Evolutionary conservation across 768 basidiomycete species (phyloP).

Genomic region (Boletus sensibilis): DNA sequence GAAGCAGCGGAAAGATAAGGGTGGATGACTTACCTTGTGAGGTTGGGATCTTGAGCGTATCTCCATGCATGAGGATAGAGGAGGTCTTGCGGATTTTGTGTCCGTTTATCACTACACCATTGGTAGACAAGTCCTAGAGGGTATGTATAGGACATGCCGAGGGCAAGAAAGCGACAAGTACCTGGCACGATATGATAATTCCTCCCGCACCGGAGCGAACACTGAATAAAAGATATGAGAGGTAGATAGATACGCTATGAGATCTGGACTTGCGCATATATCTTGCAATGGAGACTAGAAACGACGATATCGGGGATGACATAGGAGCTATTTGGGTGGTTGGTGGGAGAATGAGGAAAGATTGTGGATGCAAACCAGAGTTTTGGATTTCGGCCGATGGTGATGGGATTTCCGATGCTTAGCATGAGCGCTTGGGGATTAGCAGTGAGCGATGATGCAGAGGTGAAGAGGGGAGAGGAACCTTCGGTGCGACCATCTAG

Average conservation of each 20-base stretch:
- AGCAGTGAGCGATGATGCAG: background rate
- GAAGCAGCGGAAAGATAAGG: background rate
- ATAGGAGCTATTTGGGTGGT: conserved; percentile 46
- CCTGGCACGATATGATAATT: conserved; percentile 77
- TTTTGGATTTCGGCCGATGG: conserved; percentile 70
- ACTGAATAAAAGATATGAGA: conserved; percentile 35
- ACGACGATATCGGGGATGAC: conserved; percentile 60
- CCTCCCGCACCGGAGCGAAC: conserved; percentile 70
- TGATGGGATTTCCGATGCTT: conserved; percentile 59
- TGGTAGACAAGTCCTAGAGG: conserved; percentile 69
- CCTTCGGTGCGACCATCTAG: conserved; percentile 67
- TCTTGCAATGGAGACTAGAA: conserved; percentile 71
- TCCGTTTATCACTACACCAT: conserved; percentile 70
- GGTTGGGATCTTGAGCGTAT: conserved; percentile 63
- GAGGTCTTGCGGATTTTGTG: conserved; percentile 64
- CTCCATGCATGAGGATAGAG: conserved; percentile 76
- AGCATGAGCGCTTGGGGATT: conserved; percentile 51
- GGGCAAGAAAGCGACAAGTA: conserved; percentile 25
- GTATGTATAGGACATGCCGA: background rate
- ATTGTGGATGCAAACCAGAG: conserved; percentile 46
- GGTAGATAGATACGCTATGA: background rate
- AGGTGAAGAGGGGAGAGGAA: conserved; percentile 20
- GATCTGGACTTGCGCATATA: conserved; percentile 63
- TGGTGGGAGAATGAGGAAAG: background rate
- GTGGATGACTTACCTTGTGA: conserved; percentile 50